Percentiles rank a stretch among this genome's conserved stretches.
Evolutionary conservation across 441 rosid species (phyloP).

Genomic region (Pelargonium cotyledonis): DNA sequence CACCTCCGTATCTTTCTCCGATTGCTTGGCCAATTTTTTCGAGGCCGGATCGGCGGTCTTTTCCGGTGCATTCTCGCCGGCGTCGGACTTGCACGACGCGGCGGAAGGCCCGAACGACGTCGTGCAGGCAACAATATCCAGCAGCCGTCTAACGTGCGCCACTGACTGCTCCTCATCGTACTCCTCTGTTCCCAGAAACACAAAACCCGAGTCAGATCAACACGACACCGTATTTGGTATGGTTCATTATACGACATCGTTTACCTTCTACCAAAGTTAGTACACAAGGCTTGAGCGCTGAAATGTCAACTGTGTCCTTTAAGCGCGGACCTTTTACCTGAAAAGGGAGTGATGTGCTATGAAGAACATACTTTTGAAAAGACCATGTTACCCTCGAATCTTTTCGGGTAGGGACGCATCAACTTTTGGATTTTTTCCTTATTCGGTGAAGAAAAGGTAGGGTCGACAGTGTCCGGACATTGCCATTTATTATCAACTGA

Average conservation of each 20-base stretch:
- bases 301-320: conserved; percentile 49
- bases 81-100: conserved; percentile 31
- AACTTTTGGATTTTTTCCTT: too few relatives aligned
- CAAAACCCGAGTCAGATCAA: not conserved
- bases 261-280: conserved; percentile 54
- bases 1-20: conserved; percentile 8
- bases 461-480: not conserved
- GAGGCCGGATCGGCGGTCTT: not conserved
- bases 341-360: not conserved
- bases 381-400: too few relatives aligned
- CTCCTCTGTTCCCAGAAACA: conserved; percentile 38
- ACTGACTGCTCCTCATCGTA: conserved; percentile 52
- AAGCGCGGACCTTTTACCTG: conserved; percentile 52
- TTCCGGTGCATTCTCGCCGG: conserved; percentile 27
- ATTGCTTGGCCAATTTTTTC: not conserved
- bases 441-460: too few relatives aligned
- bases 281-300: conserved; percentile 58
- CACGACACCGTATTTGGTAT: not conserved
- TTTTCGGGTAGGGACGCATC: too few relatives aligned
- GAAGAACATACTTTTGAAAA: too few relatives aligned
- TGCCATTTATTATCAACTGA: too few relatives aligned
- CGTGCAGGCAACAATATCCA: conserved; percentile 70
- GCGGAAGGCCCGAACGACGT: conserved; percentile 28
- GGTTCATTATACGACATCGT: not conserved
- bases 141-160: conserved; percentile 56